phyloP scores from a whole-genome alignment of 2,329 filamentous ascomycete genomes.

The Emmonsiellopsis sp. region DNA sequence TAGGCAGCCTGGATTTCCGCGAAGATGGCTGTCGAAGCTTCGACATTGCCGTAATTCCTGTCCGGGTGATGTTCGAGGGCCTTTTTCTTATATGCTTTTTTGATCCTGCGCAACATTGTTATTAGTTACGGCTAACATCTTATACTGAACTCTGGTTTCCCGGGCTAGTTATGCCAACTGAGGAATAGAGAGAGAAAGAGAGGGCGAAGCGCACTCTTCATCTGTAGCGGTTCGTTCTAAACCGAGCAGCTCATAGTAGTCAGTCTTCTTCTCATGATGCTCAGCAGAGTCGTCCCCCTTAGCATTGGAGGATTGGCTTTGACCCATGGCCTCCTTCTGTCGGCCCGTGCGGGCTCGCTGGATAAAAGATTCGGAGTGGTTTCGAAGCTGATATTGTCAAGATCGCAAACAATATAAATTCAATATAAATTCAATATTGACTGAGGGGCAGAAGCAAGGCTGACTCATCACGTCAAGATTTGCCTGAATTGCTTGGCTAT shows the following conservation, averaged over 20 bases:
- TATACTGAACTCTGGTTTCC: neutral
- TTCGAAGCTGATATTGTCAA: neutral
- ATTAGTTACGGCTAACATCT: slow-evolving; percentile 3
- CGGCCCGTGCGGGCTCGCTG: too few relatives aligned
- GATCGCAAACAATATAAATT: too few relatives aligned
- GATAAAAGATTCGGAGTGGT: neutral
- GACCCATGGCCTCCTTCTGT: slow-evolving; percentile 27
- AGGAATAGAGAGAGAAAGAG: neutral
- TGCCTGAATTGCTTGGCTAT: too few relatives aligned
- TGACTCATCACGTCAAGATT: too few relatives aligned
- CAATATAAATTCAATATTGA: too few relatives aligned
- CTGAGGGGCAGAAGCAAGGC: too few relatives aligned
- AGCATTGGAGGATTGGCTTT: slow-evolving; percentile 33
- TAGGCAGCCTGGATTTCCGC: slow-evolving; percentile 90
- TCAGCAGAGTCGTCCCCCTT: slow-evolving; percentile 10
- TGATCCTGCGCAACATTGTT: slow-evolving; percentile 52
- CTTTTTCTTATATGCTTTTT: slow-evolving; percentile 83
- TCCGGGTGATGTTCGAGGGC: slow-evolving; percentile 92
- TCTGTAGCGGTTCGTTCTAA: slow-evolving; percentile 65
- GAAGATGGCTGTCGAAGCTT: slow-evolving; percentile 74
- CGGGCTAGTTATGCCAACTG: neutral
- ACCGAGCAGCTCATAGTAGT: slow-evolving; percentile 68
- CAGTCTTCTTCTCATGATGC: slow-evolving; percentile 21
- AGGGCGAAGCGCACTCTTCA: slow-evolving; percentile 56
- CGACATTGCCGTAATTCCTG: slow-evolving; percentile 79